These are phyloP conservation scores for Bauhinia variegata DNA, from an alignment of 306 rosid genomes.

Conservation along the genomic window DNA sequence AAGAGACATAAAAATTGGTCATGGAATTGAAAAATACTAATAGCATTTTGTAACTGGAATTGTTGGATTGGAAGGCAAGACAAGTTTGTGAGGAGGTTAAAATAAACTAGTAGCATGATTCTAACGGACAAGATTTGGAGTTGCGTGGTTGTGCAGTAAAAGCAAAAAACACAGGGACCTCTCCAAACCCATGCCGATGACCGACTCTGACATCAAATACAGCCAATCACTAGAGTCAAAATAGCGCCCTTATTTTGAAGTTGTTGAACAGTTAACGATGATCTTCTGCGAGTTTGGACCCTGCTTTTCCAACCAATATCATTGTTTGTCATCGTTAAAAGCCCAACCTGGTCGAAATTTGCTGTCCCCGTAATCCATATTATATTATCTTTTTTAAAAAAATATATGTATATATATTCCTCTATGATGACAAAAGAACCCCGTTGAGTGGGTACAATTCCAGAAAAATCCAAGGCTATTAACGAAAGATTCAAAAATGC, in stretches of 20 bases:
- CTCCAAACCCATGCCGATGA: conserved; percentile 38
- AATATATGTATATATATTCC: no score
- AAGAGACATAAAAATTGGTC: no score
- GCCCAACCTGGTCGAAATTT: conserved; percentile 52
- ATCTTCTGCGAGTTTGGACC: conserved; percentile 49
- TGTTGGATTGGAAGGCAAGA: no score
- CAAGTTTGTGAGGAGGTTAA: conserved; percentile 22
- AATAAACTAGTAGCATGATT: no score
- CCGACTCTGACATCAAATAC: conserved; percentile 38
- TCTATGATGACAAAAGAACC: conserved; percentile 49
- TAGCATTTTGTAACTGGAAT: no score
- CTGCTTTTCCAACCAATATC: conserved; percentile 52
- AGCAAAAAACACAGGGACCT: conserved; percentile 38
- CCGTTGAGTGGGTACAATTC: conserved; percentile 36
- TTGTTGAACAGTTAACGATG: conserved; percentile 20
- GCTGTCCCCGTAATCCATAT: conserved; percentile 25
- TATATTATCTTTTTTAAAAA: conserved; percentile 5
- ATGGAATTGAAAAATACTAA: no score
- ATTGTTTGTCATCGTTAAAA: conserved; percentile 55
- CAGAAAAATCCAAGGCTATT: conserved; percentile 33
- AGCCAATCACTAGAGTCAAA: conserved; percentile 38
- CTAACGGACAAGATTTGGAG: neutral
- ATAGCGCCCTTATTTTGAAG: conserved; percentile 28
- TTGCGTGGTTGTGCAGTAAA: conserved; percentile 24
- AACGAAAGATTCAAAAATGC: conserved; percentile 21